Base-by-base conservation (phyloP, 768 basidiomycete genomes). In the Leucocoprinus birnbaumii region DNA sequence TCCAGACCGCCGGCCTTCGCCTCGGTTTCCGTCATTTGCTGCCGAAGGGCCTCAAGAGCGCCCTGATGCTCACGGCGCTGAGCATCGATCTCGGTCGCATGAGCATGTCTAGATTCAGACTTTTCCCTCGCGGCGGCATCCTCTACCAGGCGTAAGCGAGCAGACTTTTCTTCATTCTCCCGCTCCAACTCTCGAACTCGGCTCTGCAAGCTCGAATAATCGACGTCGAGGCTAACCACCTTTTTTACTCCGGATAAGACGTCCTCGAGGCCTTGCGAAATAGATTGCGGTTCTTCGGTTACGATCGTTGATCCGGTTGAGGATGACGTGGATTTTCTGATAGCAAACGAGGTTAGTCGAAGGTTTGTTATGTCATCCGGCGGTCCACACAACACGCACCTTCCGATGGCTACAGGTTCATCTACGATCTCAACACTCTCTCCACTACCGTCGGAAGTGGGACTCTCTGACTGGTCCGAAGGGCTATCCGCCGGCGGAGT, bases 281-380 rank as follows among this genome's bases (percentile, higher is more conserved):
- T 44, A n/a, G 51, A 11, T 19, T 43, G 18, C 11, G 51, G 31
- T 19, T 52, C 51, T 22, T 52, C 51, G 4, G 42, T 44, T 16
- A 52, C 42, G 22, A 52, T 25, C 13, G 51, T 52, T 13, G 51
- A 43, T 16, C 41, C 51, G 18, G 42, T 16, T 9, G 51, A 52
- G 18, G 42, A 52, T 31, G 51, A 27, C 14, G 51, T 34, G 19
- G 51, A 31, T 52, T 31, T 31, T 43, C 51, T 52, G 22, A n/a
- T n/a, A 35, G 14, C 6, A 31, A 52, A 18, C 9, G 10, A 40
- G 10, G 13, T 6, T 11, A 38, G n/a, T 10, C n/a, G n/a, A n/a
- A n/a, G n/a, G 26, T 10, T 40, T 9, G 40, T 21, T 35, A 18
- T 52, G 3, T 16, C 13, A 35, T 31, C 2, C 8, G 11, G 14